phyloP scores from a whole-genome alignment of 2,329 filamentous ascomycete genomes.

The Arthrobotrys sinensis region DNA sequence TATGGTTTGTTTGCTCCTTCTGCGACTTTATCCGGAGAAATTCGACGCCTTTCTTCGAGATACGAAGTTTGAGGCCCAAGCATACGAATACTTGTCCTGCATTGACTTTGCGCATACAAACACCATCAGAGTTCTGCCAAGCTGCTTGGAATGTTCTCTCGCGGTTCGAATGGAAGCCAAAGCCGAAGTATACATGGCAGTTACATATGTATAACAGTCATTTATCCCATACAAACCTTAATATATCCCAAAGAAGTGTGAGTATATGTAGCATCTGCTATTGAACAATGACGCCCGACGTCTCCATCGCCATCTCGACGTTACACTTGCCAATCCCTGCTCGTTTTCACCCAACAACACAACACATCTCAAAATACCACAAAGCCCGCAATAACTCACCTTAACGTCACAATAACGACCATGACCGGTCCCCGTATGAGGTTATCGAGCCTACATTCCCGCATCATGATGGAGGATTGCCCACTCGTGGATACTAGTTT shows the following conservation, averaged over 20 bases:
- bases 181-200: neutral
- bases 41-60: neutral
- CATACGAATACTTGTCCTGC: slow-evolving; percentile 18
- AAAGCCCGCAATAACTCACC: neutral
- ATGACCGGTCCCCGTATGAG: no score
- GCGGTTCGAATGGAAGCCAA: slow-evolving; percentile 8
- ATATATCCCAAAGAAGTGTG: no score
- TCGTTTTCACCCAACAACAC: neutral
- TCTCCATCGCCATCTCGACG: neutral
- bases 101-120: neutral
- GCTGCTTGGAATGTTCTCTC: slow-evolving; percentile 5
- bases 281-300: neutral
- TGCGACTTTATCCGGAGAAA: slow-evolving; percentile 31
- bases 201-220: neutral
- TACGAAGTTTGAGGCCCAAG: slow-evolving; percentile 30
- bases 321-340: slow-evolving; percentile 27
- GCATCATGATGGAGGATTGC: no score
- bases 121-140: neutral
- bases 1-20: neutral
- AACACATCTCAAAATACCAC: neutral
- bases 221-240: neutral
- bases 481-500: no score
- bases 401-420: no score
- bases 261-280: no score
- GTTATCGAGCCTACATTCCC: no score